Base-by-base conservation (phyloP, 129 eudicot species). In the Solidago caesia region DNA sequence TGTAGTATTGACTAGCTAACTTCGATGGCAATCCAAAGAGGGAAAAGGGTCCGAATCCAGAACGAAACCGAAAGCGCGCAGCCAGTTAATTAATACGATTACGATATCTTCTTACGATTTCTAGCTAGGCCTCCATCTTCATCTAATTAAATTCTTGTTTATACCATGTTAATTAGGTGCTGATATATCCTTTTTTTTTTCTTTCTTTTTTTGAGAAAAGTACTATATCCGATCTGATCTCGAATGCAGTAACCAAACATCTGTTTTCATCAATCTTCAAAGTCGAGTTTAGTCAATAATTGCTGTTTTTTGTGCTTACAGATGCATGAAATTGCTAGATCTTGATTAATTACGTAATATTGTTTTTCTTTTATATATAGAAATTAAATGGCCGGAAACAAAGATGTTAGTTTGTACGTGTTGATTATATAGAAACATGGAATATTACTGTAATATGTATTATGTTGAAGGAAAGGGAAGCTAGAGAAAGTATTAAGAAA, bases 141-240 rank as follows among this genome's bases (percentile, higher is more conserved):
- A 39, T 56, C 29, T 56, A 26, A 8, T n/a, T 15, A 14, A 1
- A 46, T 46, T 46, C 7, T 9, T 46, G 7, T 46, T 46, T 46
- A 46, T 5, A 5, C 4, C 11, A 46, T 52, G 7, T 4, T 11
- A 5, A 52, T 52, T 6, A 29, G 46, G 44, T 49, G 69, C 2
- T 74, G 16, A 60, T 7, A 73, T 73, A 10, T 45, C 7, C 49
- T 62, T 62, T 26, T 33, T 64, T 41, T 25, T 33, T 33, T 73
- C 16, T 45, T 60, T 12, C 41, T 61, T 61, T 25, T 29, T 64
- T 51, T 21, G 3, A 64, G 58, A n/a, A 64, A 64, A 15, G 8
- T 33, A n/a, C n/a, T n/a, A 14, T 14, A 14, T 14, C 61, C 48
- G 2, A 74, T 47, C 68, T 27, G 62, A 49, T 62, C 47, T 74